These are phyloP conservation scores for Sporothrix schenckii DNA, from an alignment of 2,329 filamentous ascomycete genomes.

Conservation along the genomic window DNA sequence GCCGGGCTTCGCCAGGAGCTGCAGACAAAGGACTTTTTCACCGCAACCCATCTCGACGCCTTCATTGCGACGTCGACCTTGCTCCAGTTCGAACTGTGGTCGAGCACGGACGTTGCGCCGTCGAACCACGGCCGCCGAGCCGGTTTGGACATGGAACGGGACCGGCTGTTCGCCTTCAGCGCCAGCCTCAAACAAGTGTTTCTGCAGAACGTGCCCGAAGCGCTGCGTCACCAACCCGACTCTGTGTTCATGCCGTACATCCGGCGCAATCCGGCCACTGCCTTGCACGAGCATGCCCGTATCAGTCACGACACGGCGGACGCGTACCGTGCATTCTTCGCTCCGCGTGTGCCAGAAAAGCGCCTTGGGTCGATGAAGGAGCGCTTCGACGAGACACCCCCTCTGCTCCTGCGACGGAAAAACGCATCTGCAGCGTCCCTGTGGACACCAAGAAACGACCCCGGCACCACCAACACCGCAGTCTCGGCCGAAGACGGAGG, in stretches of 20 bases:
- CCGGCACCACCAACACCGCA: neutral
- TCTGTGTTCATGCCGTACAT: slow-evolving; percentile 30
- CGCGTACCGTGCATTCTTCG: slow-evolving; percentile 30
- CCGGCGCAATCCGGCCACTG: slow-evolving; percentile 7
- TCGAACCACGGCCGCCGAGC: slow-evolving; percentile 27
- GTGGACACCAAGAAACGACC: neutral
- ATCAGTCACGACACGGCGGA: slow-evolving; percentile 27
- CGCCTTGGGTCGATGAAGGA: neutral
- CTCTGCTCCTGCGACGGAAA: neutral
- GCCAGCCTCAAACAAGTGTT: slow-evolving; percentile 38
- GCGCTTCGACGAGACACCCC: slow-evolving; percentile 2
- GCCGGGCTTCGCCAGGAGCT: slow-evolving; percentile 34
- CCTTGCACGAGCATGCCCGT: slow-evolving; percentile 16
- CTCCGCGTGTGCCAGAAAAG: neutral
- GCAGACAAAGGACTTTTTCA: slow-evolving; percentile 28
- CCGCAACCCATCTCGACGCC: slow-evolving; percentile 35
- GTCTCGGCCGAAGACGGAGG: neutral
- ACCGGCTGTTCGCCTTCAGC: slow-evolving; percentile 37
- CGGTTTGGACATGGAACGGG: slow-evolving; percentile 30
- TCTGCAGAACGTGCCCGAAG: slow-evolving; percentile 33
- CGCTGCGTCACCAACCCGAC: slow-evolving; percentile 19
- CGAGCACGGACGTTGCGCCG: slow-evolving; percentile 33
- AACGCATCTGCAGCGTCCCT: neutral
- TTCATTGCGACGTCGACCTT: slow-evolving; percentile 38
- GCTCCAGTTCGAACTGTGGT: slow-evolving; percentile 38